Base-by-base conservation (phyloP, 306 rosid genomes). In the Gastrolobium villosum region DNA sequence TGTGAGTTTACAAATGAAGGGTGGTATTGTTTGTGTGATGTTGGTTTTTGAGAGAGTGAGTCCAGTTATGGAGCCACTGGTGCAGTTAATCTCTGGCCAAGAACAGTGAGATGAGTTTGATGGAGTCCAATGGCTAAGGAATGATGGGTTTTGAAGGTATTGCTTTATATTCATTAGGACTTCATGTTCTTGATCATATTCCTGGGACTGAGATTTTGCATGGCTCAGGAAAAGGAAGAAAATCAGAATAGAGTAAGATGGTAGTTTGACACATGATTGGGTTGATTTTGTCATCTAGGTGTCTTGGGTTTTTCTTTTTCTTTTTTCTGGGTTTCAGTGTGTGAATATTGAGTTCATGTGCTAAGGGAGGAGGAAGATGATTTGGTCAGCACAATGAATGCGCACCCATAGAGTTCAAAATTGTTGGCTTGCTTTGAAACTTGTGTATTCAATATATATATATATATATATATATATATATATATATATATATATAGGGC, bases 91-190 rank as follows among this genome's bases (percentile, higher is more conserved):
- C 50, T 75, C 93, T 0, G 83, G 70, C 97, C 93, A 93, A 30
- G 77, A 14, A 75, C 96, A 93, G n/a, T 88, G 89, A 36, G 88
- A 79, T 10, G 80, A 41, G 40, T 56, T 81, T 31, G 91, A 81
- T 30, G 67, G 44, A 63, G 11, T 75, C 84, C 84, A 81, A 11
- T 81, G 81, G 14, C 30, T 67, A 10, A 81, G 76, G 5, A 59
- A 31, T 36, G 50, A 6, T 56, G 77, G 65, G 76, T 75, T 44
- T 39, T 75, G 50, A 10, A 81, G n/a, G 26, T 81, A 67, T 56
- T 81, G 56, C 32, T 81, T 75, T 48, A 75, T 81, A 3, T 57
- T 81, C 7, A 81, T 7, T 30, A 81, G 36, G 11, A 68, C 26
- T 59, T 3, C 28, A 40, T 81, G 77, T 68, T 81, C 66, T 11